Evolutionary conservation across 352 stramenopile species (phyloP).

Genomic region (Phytophthora tentaculata): DNA sequence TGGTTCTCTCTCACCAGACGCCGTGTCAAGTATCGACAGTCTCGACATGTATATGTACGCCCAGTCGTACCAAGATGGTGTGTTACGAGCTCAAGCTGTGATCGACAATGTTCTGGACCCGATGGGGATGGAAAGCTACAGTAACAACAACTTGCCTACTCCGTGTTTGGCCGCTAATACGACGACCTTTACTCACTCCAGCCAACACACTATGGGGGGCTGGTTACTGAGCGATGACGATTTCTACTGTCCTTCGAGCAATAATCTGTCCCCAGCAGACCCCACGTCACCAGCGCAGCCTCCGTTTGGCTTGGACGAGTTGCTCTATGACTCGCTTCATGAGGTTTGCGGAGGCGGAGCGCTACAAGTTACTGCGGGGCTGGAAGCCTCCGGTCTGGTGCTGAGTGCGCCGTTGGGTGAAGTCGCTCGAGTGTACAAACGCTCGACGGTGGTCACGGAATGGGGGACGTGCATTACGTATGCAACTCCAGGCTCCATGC

Average conservation of each 20-base stretch:
- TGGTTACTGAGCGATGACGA: slow-evolving; percentile 18
- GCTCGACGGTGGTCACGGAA: slow-evolving; percentile 12
- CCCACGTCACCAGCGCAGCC: slow-evolving; percentile 32
- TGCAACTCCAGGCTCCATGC: slow-evolving; percentile 4
- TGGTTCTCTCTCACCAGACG: slow-evolving; percentile 42
- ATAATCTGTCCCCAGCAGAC: slow-evolving; percentile 7
- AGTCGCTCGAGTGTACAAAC: slow-evolving; percentile 25
- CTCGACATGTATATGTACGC: slow-evolving; percentile 18
- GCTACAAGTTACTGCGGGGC: neutral
- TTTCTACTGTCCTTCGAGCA: slow-evolving; percentile 4
- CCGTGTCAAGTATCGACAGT: slow-evolving; percentile 35
- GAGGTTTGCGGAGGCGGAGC: slow-evolving; percentile 19
- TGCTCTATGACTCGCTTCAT: slow-evolving; percentile 36
- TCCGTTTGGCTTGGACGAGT: slow-evolving; percentile 34
- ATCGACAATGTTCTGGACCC: slow-evolving; percentile 41
- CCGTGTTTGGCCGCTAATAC: neutral
- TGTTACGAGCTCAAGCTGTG: slow-evolving; percentile 30
- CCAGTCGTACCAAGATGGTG: slow-evolving; percentile 14
- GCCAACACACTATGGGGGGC: slow-evolving; percentile 7
- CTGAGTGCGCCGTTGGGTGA: slow-evolving; percentile 24
- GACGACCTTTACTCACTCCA: slow-evolving; percentile 1
- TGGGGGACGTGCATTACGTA: slow-evolving; percentile 19
- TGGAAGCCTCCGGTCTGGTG: slow-evolving; percentile 14
- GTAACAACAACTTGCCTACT: neutral
- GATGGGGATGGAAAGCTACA: slow-evolving; percentile 31